Percentiles rank a stretch among this genome's conserved stretches.
Conservation (phyloP, 2,329 filamentous ascomycete genomes). For the Colletotrichum camelliae region DNA sequence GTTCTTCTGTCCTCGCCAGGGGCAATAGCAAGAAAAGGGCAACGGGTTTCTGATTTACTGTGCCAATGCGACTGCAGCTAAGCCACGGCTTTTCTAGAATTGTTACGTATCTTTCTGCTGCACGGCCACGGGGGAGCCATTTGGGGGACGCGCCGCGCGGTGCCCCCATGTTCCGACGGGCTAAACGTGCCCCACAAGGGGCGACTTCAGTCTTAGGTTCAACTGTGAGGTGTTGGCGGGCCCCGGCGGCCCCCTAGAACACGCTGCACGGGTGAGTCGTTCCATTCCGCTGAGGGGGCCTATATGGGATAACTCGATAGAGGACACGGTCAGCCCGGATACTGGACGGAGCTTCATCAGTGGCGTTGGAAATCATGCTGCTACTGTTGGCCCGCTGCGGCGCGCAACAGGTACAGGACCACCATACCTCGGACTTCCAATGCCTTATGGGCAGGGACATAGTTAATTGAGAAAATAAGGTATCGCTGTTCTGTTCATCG, state of each 20-base stretch:
- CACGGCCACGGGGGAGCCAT: slow-evolving; percentile 18
- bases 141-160: slow-evolving; percentile 13
- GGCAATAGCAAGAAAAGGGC: slow-evolving; percentile 1
- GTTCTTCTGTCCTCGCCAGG: slow-evolving; percentile 2
- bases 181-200: slow-evolving; percentile 8
- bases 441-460: not conserved
- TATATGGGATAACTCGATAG: slow-evolving; percentile 5
- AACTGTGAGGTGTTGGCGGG: not conserved
- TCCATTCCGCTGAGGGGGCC: not conserved
- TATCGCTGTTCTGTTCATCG: not conserved
- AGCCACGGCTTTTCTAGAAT: slow-evolving; percentile 15
- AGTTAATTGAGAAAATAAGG: not conserved
- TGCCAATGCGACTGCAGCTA: slow-evolving; percentile 13
- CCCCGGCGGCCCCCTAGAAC: not conserved
- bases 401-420: not conserved
- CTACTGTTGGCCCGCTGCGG: not conserved
- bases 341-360: not conserved
- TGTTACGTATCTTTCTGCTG: slow-evolving; percentile 20
- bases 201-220: not conserved
- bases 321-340: not conserved
- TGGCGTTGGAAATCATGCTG: not conserved
- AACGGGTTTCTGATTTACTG: slow-evolving; percentile 9
- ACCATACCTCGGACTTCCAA: not conserved
- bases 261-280: not conserved
- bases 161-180: slow-evolving; percentile 4